phyloP scores from a whole-genome alignment of 2,329 filamentous ascomycete species.

The Cladosporium sp. region DNA sequence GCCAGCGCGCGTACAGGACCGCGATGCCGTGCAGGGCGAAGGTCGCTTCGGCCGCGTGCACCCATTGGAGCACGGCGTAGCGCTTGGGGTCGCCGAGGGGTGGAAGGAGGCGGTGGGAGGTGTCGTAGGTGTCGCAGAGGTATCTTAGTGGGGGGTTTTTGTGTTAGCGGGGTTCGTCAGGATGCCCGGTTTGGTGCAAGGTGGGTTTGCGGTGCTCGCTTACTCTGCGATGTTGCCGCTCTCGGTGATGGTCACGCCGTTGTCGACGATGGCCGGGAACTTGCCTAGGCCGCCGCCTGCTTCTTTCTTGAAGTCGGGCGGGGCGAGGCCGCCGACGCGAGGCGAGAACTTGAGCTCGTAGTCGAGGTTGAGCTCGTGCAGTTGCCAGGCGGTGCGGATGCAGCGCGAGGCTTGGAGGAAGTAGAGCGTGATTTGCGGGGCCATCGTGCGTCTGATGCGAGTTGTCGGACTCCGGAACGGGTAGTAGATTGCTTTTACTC shows the following conservation, averaged over 20 bases:
- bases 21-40: constrained; percentile 41
- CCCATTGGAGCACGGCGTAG: constrained; percentile 37
- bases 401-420: constrained; percentile 43
- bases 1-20: constrained; percentile 41
- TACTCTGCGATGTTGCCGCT: constrained; percentile 44
- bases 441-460: not conserved
- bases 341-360: constrained; percentile 38
- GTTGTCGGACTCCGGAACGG: not conserved
- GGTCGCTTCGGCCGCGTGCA: constrained; percentile 44
- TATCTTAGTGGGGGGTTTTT: constrained; percentile 29
- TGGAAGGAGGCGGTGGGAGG: constrained; percentile 32
- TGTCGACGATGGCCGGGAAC: constrained; percentile 40
- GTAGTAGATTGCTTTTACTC: too few relatives aligned
- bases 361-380: constrained; percentile 39
- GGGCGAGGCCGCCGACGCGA: constrained; percentile 35
- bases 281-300: constrained; percentile 42
- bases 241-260: constrained; percentile 35
- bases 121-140: constrained; percentile 43
- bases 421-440: constrained; percentile 36
- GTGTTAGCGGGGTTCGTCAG: not conserved
- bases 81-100: constrained; percentile 29
- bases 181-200: too few relatives aligned
- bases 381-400: constrained; percentile 42
- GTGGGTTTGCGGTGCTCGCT: constrained; percentile 19
- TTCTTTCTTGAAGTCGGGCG: constrained; percentile 37